These are phyloP conservation scores for Benincasa hispida DNA, from an alignment of 306 rosid species.

Conservation along the genomic window DNA sequence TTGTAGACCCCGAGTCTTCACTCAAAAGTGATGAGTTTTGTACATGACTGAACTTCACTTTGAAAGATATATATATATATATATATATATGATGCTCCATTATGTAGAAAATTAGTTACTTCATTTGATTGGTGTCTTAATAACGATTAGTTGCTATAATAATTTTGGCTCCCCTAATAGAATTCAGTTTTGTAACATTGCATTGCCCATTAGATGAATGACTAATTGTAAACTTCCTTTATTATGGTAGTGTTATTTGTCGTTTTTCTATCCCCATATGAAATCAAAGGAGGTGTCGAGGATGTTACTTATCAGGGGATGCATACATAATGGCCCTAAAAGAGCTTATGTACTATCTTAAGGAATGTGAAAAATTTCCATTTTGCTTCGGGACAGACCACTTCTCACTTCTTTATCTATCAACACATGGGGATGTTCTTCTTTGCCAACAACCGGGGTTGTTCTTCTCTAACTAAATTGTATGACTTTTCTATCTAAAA, in stretches of 20 bases:
- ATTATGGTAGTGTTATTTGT: too few species aligned
- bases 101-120: neutral
- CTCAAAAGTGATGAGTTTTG: neutral
- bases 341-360: too few species aligned
- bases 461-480: too few species aligned
- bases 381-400: too few species aligned
- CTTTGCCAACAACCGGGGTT: too few species aligned
- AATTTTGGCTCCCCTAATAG: neutral
- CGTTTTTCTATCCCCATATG: too few species aligned
- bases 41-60: neutral
- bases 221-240: neutral
- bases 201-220: neutral
- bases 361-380: too few species aligned
- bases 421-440: too few species aligned
- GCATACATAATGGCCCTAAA: too few species aligned
- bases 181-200: neutral
- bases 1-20: neutral
- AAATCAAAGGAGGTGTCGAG: too few species aligned
- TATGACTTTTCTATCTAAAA: neutral
- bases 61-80: neutral
- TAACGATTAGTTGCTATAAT: neutral
- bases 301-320: too few species aligned
- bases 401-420: too few species aligned
- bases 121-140: neutral
- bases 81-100: neutral